Evolutionary conservation across 805 yeast species (phyloP).

Genomic region (Sugiyamaella lignohabitans): DNA sequence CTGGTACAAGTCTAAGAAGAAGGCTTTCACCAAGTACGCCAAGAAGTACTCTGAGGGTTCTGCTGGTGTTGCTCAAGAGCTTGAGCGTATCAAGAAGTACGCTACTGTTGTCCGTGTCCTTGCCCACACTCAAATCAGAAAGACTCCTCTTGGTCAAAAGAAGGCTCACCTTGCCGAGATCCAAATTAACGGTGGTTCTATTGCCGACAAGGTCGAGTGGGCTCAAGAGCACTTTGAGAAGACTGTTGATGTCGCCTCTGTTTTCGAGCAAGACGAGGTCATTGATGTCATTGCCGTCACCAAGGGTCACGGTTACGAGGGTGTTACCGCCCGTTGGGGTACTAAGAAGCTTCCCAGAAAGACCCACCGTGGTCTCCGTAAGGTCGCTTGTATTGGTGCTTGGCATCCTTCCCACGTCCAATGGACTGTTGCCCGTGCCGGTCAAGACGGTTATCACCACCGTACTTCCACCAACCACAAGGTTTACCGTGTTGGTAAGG

Average conservation of each 20-base stretch:
- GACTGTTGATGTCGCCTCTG: slow-evolving; percentile 92
- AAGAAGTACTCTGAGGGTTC: slow-evolving; percentile 93
- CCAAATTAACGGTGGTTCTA: slow-evolving; percentile 99
- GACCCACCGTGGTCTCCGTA: slow-evolving; percentile 99
- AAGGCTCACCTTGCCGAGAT: slow-evolving; percentile 99
- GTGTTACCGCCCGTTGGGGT: slow-evolving; percentile 99
- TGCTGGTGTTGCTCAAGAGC: slow-evolving; percentile 85
- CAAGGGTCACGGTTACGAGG: slow-evolving; percentile 99
- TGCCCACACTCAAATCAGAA: slow-evolving; percentile 99
- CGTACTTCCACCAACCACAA: slow-evolving; percentile 99
- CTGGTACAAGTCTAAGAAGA: slow-evolving; percentile 99
- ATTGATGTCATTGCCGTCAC: slow-evolving; percentile 98
- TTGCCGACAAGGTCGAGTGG: slow-evolving; percentile 96
- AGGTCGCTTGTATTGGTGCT: slow-evolving; percentile 99
- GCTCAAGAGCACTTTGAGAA: slow-evolving; percentile 99
- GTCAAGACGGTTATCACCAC: slow-evolving; percentile 99
- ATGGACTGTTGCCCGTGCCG: slow-evolving; percentile 99
- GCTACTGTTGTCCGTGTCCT: slow-evolving; percentile 97
- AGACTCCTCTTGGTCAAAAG: slow-evolving; percentile 98
- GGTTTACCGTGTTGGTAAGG: slow-evolving; percentile 98
- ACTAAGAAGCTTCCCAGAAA: slow-evolving; percentile 99
- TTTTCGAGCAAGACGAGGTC: slow-evolving; percentile 98
- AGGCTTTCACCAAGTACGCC: slow-evolving; percentile 99
- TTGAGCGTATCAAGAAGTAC: slow-evolving; percentile 98
- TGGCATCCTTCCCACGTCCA: slow-evolving; percentile 99